Percentiles rank a stretch among this genome's conserved stretches.
Conservation (phyloP, 2,329 filamentous ascomycete genomes). For the Metarhizium humberi region DNA sequence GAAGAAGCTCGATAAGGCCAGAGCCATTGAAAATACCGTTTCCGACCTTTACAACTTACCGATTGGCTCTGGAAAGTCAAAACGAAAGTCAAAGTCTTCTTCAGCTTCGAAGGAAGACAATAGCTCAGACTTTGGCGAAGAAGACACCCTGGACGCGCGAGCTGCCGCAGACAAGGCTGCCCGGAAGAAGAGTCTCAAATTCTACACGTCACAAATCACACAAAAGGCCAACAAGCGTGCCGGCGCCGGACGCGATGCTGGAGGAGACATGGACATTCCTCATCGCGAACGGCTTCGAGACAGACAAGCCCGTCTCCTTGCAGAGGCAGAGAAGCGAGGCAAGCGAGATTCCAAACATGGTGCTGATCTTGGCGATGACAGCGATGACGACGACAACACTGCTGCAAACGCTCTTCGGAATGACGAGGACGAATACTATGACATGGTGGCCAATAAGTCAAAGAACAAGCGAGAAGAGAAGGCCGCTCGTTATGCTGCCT, state of each 20-base stretch:
- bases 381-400: conserved; percentile 56
- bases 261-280: conserved; percentile 75
- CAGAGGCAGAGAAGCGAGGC: conserved; percentile 79
- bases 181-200: conserved; percentile 85
- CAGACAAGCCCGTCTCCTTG: conserved; percentile 74
- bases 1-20: conserved; percentile 36
- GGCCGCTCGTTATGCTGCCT: conserved; percentile 43
- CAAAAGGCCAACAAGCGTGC: conserved; percentile 87
- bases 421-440: conserved; percentile 74
- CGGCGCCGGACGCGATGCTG: conserved; percentile 61
- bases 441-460: conserved; percentile 67
- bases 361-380: conserved; percentile 59
- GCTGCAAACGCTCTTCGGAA: conserved; percentile 41
- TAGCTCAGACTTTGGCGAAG: conserved; percentile 89
- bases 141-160: conserved; percentile 65
- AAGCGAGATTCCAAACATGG: conserved; percentile 53
- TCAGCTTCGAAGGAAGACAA: conserved; percentile 40
- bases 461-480: conserved; percentile 68
- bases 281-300: conserved; percentile 84
- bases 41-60: conserved; percentile 59
- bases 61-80: conserved; percentile 39
- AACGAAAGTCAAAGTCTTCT: conserved; percentile 20
- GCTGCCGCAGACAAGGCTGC: conserved; percentile 79
- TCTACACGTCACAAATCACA: conserved; percentile 96
- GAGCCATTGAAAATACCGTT: conserved; percentile 60